Evolutionary conservation across 2,329 filamentous ascomycete species (phyloP).

Genomic region (Arthrinium phaeospermum): DNA sequence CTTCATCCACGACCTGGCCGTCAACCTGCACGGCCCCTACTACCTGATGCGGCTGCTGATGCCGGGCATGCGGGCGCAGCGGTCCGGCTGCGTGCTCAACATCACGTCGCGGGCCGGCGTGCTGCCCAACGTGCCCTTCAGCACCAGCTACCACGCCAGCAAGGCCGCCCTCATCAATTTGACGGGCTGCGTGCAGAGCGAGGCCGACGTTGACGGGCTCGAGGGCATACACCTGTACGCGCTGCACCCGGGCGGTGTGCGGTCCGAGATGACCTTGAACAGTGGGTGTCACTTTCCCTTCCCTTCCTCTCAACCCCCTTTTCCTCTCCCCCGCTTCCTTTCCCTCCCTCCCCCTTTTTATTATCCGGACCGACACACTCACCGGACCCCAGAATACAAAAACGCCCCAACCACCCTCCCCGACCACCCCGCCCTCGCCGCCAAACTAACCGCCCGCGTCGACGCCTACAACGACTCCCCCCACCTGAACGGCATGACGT

Average conservation of each 20-base stretch:
- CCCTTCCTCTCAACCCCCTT: background rate
- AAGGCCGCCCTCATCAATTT: conserved; percentile 41
- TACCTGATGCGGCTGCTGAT: conserved; percentile 38
- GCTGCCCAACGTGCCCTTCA: conserved; percentile 34
- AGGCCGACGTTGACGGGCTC: conserved; percentile 36
- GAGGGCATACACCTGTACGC: conserved; percentile 37
- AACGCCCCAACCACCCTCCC: conserved; percentile 31
- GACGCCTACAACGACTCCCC: conserved; percentile 39
- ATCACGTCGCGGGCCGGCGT: conserved; percentile 39
- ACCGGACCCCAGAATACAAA: conserved; percentile 22
- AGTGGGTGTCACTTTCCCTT: conserved; percentile 26
- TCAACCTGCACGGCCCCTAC: conserved; percentile 40
- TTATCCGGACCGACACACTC: too few species aligned
- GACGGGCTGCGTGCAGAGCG: conserved; percentile 38
- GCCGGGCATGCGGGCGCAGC: conserved; percentile 32
- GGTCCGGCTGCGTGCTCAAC: conserved; percentile 38
- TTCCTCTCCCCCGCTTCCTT: background rate
- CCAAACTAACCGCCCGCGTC: conserved; percentile 28
- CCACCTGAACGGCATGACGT: conserved; percentile 40
- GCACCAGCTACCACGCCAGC: conserved; percentile 40
- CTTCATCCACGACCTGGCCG: conserved; percentile 36
- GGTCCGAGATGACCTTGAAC: conserved; percentile 37
- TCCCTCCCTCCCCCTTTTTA: background rate
- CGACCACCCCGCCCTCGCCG: conserved; percentile 28
- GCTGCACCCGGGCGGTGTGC: conserved; percentile 39